Percentiles rank a stretch among this genome's conserved stretches.
These are phyloP conservation scores for Guadua angustifolia DNA, from an alignment of 176 grass and related monocot genomes.

Conservation along the genomic window DNA sequence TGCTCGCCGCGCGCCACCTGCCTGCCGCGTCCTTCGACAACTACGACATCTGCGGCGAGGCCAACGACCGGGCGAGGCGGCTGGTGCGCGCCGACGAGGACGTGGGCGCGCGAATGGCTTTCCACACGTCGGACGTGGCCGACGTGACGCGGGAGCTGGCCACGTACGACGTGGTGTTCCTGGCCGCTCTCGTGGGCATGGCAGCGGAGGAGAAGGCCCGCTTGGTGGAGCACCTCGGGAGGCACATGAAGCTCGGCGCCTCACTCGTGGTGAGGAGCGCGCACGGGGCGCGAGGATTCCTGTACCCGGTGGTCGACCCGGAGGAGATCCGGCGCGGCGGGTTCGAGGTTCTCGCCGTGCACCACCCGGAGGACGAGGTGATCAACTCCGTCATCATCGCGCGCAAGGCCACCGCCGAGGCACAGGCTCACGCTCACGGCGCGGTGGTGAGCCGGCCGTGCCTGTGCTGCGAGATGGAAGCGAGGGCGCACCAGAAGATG, in stretches of 20 bases:
- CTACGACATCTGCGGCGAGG: conserved; percentile 59
- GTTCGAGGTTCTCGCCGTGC: conserved; percentile 77
- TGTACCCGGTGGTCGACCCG: conserved; percentile 82
- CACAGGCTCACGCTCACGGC: conserved; percentile 2
- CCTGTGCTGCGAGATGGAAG: conserved; percentile 69
- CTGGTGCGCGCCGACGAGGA: conserved; percentile 56
- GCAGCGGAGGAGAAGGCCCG: conserved; percentile 66
- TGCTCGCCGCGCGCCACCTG: conserved; percentile 55
- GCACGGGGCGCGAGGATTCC: conserved; percentile 76
- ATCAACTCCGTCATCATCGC: conserved; percentile 97
- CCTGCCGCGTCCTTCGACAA: conserved; percentile 50
- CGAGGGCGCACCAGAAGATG: conserved; percentile 75
- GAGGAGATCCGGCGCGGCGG: conserved; percentile 68
- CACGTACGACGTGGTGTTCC: conserved; percentile 79
- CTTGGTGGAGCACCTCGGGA: conserved; percentile 71
- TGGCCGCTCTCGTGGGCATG: conserved; percentile 88
- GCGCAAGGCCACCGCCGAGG: conserved; percentile 44
- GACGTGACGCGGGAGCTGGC: conserved; percentile 44
- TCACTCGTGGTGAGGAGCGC: conserved; percentile 89
- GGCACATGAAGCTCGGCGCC: conserved; percentile 67
- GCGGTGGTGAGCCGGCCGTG: conserved; percentile 48
- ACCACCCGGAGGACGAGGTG: conserved; percentile 84
- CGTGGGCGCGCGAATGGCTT: conserved; percentile 57
- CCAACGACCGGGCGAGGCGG: conserved; percentile 62
- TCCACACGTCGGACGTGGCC: conserved; percentile 70